Evolutionary conservation across 805 yeast species (phyloP), one percentile per base, ranked within the genome.

Genomic region (Starmerella ratchasimensis): DNA sequence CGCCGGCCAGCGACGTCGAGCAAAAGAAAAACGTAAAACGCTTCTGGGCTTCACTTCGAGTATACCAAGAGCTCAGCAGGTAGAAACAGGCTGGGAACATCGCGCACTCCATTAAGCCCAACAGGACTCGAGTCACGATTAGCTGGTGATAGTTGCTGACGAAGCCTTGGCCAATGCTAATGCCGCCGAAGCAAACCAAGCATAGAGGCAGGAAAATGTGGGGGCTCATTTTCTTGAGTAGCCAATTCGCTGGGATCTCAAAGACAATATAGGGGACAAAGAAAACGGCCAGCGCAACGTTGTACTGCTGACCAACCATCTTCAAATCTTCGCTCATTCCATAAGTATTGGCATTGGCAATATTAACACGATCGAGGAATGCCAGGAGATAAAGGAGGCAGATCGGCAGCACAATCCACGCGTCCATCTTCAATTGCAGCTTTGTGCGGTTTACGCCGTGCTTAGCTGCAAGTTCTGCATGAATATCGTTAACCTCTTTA

Each of bases 321-420:
- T 64, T 50, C 25, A 81, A 56, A 40, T 74, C 79, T 1, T 50
- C 57, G 16, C 65, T 64, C 63, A 81, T 62, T 10, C 83, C 83
- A 52, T 79, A 80, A 38, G 76, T 69, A 42, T 73, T 73, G 6
- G 93, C 93, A 57, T 81, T 80, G 22, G 86, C 73, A 44, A 81
- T 78, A 55, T 81, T 81, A 41, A 80, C 86, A 56, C 93, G 66
- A 55, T 81, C 93, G 51, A 81, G 60, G 52, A 80, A 81, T 1
- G 88, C 76, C 44, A 80, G 65, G 56, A 81, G 72, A 52, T 81
- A 81, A 31, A 81, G 62, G 21, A 80, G 51, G 51, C 83, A 72
- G 46, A 81, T 76, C n/a, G 83, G 74, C 4, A 86, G 83, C 21
- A 80, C 75, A 28, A 80, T 74, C 43, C 80, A 71, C 1, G 72